phyloP scores from a whole-genome alignment of 2,329 filamentous ascomycete genomes.

The Talaromyces sp. region DNA sequence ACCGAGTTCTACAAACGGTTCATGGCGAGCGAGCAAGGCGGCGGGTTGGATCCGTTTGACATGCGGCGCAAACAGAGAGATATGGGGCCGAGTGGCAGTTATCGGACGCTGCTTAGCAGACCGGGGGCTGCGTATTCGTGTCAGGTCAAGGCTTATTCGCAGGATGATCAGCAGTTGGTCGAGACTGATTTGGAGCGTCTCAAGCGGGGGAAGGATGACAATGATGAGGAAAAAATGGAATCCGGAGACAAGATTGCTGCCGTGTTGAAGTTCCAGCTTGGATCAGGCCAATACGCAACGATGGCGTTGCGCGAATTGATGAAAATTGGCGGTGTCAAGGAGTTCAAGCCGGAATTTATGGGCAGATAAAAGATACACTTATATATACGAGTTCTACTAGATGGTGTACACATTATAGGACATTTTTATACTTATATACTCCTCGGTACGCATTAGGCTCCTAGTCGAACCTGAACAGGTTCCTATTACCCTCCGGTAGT shows the following conservation, averaged over 20 bases:
- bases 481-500: too few species aligned
- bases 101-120: conserved; percentile 74
- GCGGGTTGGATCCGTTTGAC: conserved; percentile 70
- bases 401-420: too few species aligned
- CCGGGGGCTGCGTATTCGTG: conserved; percentile 61
- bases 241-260: conserved; percentile 55
- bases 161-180: conserved; percentile 73
- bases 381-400: neutral
- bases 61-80: conserved; percentile 87
- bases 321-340: conserved; percentile 57
- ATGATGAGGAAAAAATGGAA: neutral
- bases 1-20: conserved; percentile 79
- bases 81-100: conserved; percentile 80
- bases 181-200: conserved; percentile 77
- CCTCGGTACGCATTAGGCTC: too few species aligned
- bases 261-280: conserved; percentile 68
- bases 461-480: too few species aligned
- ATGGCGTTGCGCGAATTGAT: conserved; percentile 77
- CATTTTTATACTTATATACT: too few species aligned
- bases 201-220: conserved; percentile 31
- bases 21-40: conserved; percentile 76
- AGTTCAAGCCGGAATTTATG: conserved; percentile 59
- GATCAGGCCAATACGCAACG: conserved; percentile 76
- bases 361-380: conserved; percentile 26
- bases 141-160: conserved; percentile 62